phyloP scores from a whole-genome alignment of 2,329 filamentous ascomycete species.

The Nemania abortiva region DNA sequence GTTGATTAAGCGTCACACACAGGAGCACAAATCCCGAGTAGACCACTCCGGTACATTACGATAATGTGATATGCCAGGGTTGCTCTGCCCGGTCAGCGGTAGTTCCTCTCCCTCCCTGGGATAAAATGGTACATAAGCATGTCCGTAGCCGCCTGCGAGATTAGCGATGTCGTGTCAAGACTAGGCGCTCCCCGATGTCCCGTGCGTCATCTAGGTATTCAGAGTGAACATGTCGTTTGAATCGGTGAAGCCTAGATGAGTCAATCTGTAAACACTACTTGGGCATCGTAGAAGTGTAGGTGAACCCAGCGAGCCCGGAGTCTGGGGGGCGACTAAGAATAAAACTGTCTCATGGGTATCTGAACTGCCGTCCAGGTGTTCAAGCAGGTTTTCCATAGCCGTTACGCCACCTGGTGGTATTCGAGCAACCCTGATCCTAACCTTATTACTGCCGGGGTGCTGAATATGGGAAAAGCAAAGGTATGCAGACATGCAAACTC shows the following conservation, averaged over 20 bases:
- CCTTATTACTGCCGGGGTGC: constrained; percentile 18
- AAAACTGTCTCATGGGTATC: constrained; percentile 12
- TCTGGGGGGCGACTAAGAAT: constrained; percentile 14
- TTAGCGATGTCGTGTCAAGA: constrained; percentile 54
- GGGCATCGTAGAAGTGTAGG: not conserved
- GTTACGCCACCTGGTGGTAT: constrained; percentile 27
- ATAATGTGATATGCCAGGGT: constrained; percentile 36
- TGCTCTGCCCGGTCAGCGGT: constrained; percentile 30
- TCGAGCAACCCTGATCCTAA: constrained; percentile 34
- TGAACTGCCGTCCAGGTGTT: constrained; percentile 10
- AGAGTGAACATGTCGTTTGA: constrained; percentile 12
- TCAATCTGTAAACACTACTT: constrained; percentile 10
- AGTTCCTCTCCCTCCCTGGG: constrained; percentile 29
- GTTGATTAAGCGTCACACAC: constrained; percentile 36
- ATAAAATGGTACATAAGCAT: constrained; percentile 36
- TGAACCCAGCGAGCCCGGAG: constrained; percentile 14
- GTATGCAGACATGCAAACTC: constrained; percentile 8
- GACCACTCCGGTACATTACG: constrained; percentile 37
- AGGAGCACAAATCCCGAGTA: constrained; percentile 38
- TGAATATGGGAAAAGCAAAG: constrained; percentile 25
- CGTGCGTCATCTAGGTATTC: constrained; percentile 10
- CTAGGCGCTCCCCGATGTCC: constrained; percentile 24
- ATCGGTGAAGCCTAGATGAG: not conserved
- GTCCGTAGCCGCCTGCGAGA: constrained; percentile 51
- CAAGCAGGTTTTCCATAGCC: constrained; percentile 23